Evolutionary conservation across 805 yeast species (phyloP), one percentile per base, ranked within the genome.

Genomic region (Cyberlindnera samutprakarnensis): DNA sequence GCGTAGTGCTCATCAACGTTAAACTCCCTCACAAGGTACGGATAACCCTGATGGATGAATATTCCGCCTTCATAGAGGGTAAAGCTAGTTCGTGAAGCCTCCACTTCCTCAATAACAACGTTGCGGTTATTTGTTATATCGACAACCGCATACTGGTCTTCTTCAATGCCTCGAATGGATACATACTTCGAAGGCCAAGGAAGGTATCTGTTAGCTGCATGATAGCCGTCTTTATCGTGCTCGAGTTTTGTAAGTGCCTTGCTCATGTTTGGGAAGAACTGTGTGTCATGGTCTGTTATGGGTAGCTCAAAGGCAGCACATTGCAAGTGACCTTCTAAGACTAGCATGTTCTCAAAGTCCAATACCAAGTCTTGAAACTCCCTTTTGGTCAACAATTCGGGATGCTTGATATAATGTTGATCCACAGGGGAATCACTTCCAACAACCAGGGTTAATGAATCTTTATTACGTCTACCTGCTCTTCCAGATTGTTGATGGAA

Each of bases 401-500:
- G 80, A 48, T 84, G 74, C 7, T 68, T 65, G 59, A 84, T 75
- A 51, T 80, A 90, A 51, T 81, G 78, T 46, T 86, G 94, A 55
- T 90, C 95, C 2, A 86, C 74, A 0, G 96, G 95, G 12, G 78
- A 76, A 17, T 76, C 73, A 23, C 92, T 81, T 2, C 88, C 92
- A 10, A 92, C 84, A 32, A 82, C 75, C 4, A 92, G 60, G 0
- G 96, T 90, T 49, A 92, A 57, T 4, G 96, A 85, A 29, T 92
- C 96, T 33, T 72, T 71, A 32, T 70, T 73, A 42, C 95, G 75
- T 53, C 99, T 68, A 13, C 99, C 99, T 0, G 96, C 97, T 49
- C 99, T 69, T 23, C 99, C 99, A 62, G 92, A 80, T 51, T 92
- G 98, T 57, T 92, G 99, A 46, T 88, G 85, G 51, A 92, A 72